Percentiles rank a stretch among this genome's conserved stretches.
Evolutionary conservation across 1,284 basidiomycete genomes (phyloP).

Genomic region (Cryptococcus sp.): DNA sequence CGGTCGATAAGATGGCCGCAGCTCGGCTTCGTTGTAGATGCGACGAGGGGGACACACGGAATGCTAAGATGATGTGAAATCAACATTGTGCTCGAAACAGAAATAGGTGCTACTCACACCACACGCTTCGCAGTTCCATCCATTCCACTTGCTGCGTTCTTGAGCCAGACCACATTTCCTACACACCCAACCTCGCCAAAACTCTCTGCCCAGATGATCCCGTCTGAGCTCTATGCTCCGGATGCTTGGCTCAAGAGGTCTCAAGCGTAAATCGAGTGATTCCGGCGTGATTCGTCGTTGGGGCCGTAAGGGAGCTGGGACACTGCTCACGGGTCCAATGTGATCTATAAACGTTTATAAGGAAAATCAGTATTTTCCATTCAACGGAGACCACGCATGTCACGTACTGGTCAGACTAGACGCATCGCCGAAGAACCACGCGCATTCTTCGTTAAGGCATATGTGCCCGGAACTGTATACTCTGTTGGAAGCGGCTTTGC

Average conservation of each 20-base stretch:
- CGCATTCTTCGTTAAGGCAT: conserved; percentile 35
- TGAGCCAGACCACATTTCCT: conserved; percentile 40
- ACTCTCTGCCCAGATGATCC: conserved; percentile 27
- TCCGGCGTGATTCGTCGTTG: conserved; percentile 25
- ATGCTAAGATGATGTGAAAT: conserved; percentile 3
- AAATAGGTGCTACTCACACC: conserved; percentile 14
- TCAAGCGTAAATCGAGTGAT: conserved; percentile 26
- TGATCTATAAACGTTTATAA: conserved; percentile 9
- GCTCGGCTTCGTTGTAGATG: conserved; percentile 26
- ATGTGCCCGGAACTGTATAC: conserved; percentile 27
- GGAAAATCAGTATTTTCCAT: conserved; percentile 1
- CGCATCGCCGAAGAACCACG: conserved; percentile 23
- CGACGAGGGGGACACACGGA: conserved; percentile 17
- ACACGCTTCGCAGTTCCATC: conserved; percentile 45
- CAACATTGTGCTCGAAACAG: background rate
- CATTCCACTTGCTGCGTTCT: conserved; percentile 42
- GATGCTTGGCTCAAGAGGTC: conserved; percentile 21
- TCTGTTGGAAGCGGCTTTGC: conserved; percentile 18
- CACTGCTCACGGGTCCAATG: conserved; percentile 20
- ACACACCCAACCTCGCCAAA: conserved; percentile 48
- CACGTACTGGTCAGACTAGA: conserved; percentile 10
- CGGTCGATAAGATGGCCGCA: conserved; percentile 29
- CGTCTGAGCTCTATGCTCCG: conserved; percentile 13
- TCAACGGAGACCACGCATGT: background rate
- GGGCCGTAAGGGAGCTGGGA: conserved; percentile 12